phyloP scores from a whole-genome alignment of 1,284 basidiomycete species.

The Puccinia polysora region DNA sequence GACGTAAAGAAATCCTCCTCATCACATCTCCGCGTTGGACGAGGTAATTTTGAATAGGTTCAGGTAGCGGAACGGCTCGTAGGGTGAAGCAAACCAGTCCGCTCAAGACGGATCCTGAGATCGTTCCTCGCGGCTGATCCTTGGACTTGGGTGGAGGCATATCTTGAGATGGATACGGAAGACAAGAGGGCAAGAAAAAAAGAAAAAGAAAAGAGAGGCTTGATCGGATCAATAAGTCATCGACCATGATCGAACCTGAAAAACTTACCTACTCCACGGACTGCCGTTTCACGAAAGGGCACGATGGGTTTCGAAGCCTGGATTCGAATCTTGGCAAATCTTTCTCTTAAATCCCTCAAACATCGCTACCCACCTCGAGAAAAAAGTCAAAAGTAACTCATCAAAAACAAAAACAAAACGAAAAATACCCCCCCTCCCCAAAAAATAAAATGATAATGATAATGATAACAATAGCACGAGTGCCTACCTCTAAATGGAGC shows the following conservation, averaged over 20 bases:
- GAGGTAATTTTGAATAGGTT: constrained; percentile 66
- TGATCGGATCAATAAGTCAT: too few species aligned
- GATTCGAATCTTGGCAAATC: constrained; percentile 88
- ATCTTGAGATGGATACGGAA: constrained; percentile 56
- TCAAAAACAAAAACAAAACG: too few species aligned
- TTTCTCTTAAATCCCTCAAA: constrained; percentile 85
- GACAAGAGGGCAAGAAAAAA: too few species aligned
- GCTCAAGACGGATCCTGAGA: constrained; percentile 66
- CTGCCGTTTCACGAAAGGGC: constrained; percentile 91
- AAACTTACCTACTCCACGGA: constrained; percentile 66
- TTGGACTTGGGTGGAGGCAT: constrained; percentile 79
- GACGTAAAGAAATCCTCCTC: constrained; percentile 14
- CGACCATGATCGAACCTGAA: background rate
- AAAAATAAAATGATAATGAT: background rate
- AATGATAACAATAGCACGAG: too few species aligned
- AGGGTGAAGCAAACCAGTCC: constrained; percentile 76
- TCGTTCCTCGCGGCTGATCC: constrained; percentile 71
- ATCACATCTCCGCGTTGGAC: constrained; percentile 19
- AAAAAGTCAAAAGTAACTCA: too few species aligned
- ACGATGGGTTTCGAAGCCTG: constrained; percentile 93
- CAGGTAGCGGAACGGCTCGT: constrained; percentile 74
- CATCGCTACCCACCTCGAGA: constrained; percentile 64
- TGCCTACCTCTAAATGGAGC: constrained; percentile 79
- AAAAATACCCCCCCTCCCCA: constrained; percentile 44
- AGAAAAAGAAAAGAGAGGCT: constrained; percentile 42